Evolutionary conservation across 2,329 filamentous ascomycete genomes (phyloP).

Genomic region (Penicillium sp.): DNA sequence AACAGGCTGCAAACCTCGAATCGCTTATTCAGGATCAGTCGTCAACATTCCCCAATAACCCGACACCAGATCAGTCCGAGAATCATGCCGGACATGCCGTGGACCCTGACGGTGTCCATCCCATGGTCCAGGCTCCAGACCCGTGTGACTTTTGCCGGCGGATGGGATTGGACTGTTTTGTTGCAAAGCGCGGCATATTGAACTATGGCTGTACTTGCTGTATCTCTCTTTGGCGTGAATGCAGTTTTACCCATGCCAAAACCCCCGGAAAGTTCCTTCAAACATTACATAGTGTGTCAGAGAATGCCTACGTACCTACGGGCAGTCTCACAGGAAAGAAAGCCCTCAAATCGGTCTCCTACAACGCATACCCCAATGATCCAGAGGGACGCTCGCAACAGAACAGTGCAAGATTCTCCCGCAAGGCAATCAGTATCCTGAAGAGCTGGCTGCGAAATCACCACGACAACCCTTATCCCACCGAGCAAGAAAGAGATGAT

Average conservation of each 20-base stretch:
- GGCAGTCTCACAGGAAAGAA: constrained; percentile 41
- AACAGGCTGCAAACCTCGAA: constrained; percentile 38
- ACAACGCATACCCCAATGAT: constrained; percentile 34
- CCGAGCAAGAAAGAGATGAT: constrained; percentile 77
- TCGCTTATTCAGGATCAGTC: constrained; percentile 43
- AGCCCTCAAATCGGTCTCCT: constrained; percentile 42
- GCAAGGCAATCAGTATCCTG: constrained; percentile 72
- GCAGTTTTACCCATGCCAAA: constrained; percentile 46
- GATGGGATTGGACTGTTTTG: constrained; percentile 48
- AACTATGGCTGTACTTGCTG: constrained; percentile 48
- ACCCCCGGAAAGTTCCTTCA: constrained; percentile 42
- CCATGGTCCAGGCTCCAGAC: constrained; percentile 45
- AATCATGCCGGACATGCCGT: constrained; percentile 18
- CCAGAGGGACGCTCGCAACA: constrained; percentile 52
- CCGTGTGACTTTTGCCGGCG: constrained; percentile 46
- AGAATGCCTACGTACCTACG: constrained; percentile 40
- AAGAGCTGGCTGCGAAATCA: constrained; percentile 83
- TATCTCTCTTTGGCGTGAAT: constrained; percentile 47
- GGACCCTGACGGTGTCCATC: constrained; percentile 34
- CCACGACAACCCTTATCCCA: constrained; percentile 79
- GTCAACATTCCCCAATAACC: constrained; percentile 38
- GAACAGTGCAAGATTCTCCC: constrained; percentile 70
- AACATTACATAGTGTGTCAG: constrained; percentile 44
- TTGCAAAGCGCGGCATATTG: constrained; percentile 44
- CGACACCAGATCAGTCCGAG: constrained; percentile 22